Base-by-base conservation (phyloP, 495 filamentous ascomycete genomes). In the Staphylotrichum tortipilum region DNA sequence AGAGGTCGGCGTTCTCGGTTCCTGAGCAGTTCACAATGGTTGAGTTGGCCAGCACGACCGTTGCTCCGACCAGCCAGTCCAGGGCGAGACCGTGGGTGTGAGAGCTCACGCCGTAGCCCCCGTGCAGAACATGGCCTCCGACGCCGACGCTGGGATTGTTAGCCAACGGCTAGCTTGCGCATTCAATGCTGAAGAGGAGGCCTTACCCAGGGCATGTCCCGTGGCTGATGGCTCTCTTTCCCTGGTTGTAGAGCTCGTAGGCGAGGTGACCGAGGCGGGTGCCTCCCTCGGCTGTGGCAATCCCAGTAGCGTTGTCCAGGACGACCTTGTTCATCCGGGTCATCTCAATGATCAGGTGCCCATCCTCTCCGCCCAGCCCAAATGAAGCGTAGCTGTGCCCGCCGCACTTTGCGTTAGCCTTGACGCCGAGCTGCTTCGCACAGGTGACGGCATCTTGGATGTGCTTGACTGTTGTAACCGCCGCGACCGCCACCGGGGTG, bases 351-450 rank as follows among this genome's bases (percentile, higher is more conserved):
- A 65, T 60, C 19, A 75, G 59, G 52, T 73, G 70, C 0, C 72
- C 72, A 14, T 75, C 67, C 53, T 75, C 69, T 11, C 72, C 71
- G 15, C 71, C 71, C 0, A 75, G 62, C 6, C 71, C 72, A 9
- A 73, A 67, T 7, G 67, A 70, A 3, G 61, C 70, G 47, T 75
- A 73, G 35, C 72, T 73, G 58, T 75, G 72, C 7, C 70, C 72
- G 44, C 72, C 69, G 49, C 64, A 67, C 53, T 74, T 75, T 18
- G 70, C 52, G n/a, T 63, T 71, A 19, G 68, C 68, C 55, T 73
- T 70, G 43, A 72, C 56, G 7, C 65, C 67, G 7, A 67, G 35
- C 50, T 65, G 55, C 15, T 56, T 53, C 30, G 69, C 70, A 42
- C 68, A 74, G 14, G 58, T 41, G 8, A 75, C 63, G 11, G 70